Evolutionary conservation across 2,329 filamentous ascomycete species (phyloP), one percentile per base, ranked within the genome.

Genomic region (Penicillium sp.): DNA sequence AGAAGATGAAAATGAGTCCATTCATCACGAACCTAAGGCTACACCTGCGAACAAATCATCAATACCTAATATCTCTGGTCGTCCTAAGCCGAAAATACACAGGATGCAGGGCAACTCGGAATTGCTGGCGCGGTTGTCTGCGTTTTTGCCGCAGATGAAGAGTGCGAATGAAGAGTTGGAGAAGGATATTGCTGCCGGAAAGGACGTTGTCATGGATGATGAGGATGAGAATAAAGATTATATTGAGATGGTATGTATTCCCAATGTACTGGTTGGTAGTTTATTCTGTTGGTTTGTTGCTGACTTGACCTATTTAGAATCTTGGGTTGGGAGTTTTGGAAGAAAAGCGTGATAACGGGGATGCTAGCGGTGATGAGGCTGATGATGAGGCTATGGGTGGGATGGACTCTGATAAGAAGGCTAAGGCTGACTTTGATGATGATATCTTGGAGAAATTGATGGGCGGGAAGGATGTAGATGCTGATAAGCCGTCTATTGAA

Each of bases 251-350:
- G 73, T 75, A 67, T 24, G 71, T 56, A 44, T 53, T 31, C 22
- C n/a, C 46, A n/a, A 26, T 26, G 1, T 37, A 27, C 33, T 19
- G 13, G 35, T 13, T 10, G 39, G 43, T 33, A 3, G 5, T 7
- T 27, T 33, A n/a, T 27, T 53, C 22, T 31, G 21, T 27, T 13
- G 35, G 19, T 56, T 46, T 48, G 35, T 51, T 56, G 26, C 58
- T 57, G 35, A 44, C 24, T 52, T 11, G 35, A 44, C 24, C 48
- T 11, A 22, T 57, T 46, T 41, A 77, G 75, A 74, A 79, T 56
- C 68, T 80, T 47, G 76, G 77, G 6, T 62, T 80, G 11, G 77
- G 77, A 10, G 77, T 80, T 6, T 63, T 80, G 21, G 74, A 77
- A 64, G 76, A 79, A 57, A 73, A 73, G 53, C 66, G 61, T 21